Evolutionary conservation across 192 early-diverging fungal species (phyloP), one percentile per base, ranked within the genome.

Genomic region (Coemansia sp.): DNA sequence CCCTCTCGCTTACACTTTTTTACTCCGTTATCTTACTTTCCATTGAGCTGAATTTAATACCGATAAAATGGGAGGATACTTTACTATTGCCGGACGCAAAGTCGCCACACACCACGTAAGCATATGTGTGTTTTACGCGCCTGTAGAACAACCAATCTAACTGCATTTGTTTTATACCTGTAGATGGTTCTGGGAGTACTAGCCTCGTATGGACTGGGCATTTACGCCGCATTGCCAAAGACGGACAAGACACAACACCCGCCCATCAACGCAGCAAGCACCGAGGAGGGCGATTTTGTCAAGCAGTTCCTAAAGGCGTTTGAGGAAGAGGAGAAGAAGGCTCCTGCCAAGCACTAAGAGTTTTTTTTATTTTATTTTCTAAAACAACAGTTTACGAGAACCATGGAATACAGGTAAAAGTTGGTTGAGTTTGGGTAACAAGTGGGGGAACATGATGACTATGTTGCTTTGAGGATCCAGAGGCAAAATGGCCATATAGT

Each of bases 101-200:
- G 40, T 78, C 32, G 64, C 76, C 39, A 69, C 63, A 39, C 69
- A 78, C 48, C 55, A 78, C 58, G 74, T 77, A 77, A 70, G 74
- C 23, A 26, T 26, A 26, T 26, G 23, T 4, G 23, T 26, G 23
- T 26, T 26, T 4, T 26, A 26, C 23, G 23, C 40, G n/a, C 5
- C 5, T 16, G 40, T 41, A 8, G 5, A 26, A 4, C 4, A 26
- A 12, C 45, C 20, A 47, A 48, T 28, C 21, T 28, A 7, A 21
- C 6, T 23, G 40, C 40, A 30, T 10, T 15, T 4, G 8, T 34
- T 36, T 36, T 17, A 30, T 15, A 44, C 6, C 9, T 62, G 37
- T 73, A 80, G 78, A 40, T 81, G 23, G 79, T 81, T 26, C 58
- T 81, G 23, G 79, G 69, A 20, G 58, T 76, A 3, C 69, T 76